Conservation (phyloP, 345 rosid species). For the Trapa incisa region DNA sequence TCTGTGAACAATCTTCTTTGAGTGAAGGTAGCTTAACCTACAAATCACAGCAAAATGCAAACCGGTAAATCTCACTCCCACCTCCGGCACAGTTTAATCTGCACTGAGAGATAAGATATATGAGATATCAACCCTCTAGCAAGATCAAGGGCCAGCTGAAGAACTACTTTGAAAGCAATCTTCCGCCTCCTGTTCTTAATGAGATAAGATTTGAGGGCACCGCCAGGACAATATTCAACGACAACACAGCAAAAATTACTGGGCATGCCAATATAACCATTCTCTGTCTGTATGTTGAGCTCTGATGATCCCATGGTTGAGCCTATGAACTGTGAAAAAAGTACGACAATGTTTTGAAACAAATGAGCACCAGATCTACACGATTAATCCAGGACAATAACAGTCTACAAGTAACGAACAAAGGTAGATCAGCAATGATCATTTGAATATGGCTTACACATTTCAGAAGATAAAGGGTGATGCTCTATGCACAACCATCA, state of each 20-base stretch:
- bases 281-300: constrained; percentile 63
- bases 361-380: neutral
- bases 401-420: neutral
- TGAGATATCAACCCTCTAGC: constrained; percentile 71
- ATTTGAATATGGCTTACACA: neutral
- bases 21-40: constrained; percentile 91
- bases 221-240: constrained; percentile 93
- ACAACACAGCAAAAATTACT: constrained; percentile 81
- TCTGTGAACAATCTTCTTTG: constrained; percentile 85
- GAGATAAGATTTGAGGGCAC: constrained; percentile 75
- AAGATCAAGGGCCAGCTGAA: constrained; percentile 82
- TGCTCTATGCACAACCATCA: neutral
- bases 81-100: neutral
- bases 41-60: neutral
- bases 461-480: neutral
- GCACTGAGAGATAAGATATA: constrained; percentile 1
- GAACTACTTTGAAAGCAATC: constrained; percentile 85
- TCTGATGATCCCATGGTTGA: constrained; percentile 84
- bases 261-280: constrained; percentile 75
- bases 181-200: constrained; percentile 84
- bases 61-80: too few species aligned
- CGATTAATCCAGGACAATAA: neutral
- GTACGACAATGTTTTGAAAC: neutral
- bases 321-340: constrained; percentile 56
- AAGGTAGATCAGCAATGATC: neutral